Evolutionary conservation across 2,329 filamentous ascomycete genomes (phyloP), one percentile per base, ranked within the genome.

Genomic region (Diaporthe amygdali): DNA sequence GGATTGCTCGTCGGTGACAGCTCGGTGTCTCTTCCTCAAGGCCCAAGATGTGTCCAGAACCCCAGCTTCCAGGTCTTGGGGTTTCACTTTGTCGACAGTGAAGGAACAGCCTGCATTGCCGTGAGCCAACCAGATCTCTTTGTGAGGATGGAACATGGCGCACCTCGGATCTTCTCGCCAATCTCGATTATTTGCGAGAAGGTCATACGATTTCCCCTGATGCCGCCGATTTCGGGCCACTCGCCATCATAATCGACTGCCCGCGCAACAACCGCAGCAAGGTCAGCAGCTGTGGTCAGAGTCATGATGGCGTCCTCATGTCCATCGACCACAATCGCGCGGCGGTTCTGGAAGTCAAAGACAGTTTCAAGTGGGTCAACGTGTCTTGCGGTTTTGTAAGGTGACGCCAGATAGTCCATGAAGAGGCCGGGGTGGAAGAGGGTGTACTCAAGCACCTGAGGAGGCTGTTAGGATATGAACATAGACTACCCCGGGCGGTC

Each of bases 401-500:
- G 88, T 64, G 80, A 84, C 1, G 85, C 86, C 41, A 89, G 80
- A 78, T 90, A 90, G 76, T 91, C 82, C 30, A 86, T 75, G 75
- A 89, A 89, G 1, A 89, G 74, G 0, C 86, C 87, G 0, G 86
- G 86, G 46, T 89, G 87, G 74, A 90, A 90, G 0, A 89, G 79
- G 0, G 80, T 84, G 76, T 90, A 90, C 71, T 90, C 87, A 7
- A 90, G 79, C 5, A 87, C 80, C 86, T 89, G 51, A 2, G 25
- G 32, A 17, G 6, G 12, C 5, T 32, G 5, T 49, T n/a, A 47
- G 25, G 10, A 51, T 25, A 7, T n/a, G n/a, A 4, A 20, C 2
- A 22, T 17, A n/a, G 17, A 5, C 2, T 15, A 22, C 2, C 5
- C 3, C 20, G 12, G 46, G 1, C 2, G 15, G 9, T 15, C 74